Base-by-base conservation (phyloP, 2,329 filamentous ascomycete genomes). In the Trichoderma sp. region DNA sequence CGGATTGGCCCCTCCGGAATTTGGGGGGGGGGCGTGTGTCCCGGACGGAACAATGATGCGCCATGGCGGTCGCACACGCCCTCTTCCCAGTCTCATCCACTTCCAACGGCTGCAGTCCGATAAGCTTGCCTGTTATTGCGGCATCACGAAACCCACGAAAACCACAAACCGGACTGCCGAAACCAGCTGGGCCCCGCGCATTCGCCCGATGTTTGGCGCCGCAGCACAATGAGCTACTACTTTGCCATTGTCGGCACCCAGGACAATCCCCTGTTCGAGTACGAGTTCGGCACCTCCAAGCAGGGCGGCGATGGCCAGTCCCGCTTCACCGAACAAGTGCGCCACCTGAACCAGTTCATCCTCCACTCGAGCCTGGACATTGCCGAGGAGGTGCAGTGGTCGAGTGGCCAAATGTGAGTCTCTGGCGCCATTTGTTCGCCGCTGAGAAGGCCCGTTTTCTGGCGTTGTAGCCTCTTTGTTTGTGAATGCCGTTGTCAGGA, bases 261-360 rank as follows among this genome's bases (percentile, higher is more conserved):
- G 74, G 95, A 99, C 83, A 96, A 94, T 77, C 94, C 95, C 37
- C 87, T 99, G 73, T 99, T 98, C 82, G 94, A 97, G 82, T 89
- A 96, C 80, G 94, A 97, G 77, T 99, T 99, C 78, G 95, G 95
- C 74, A 97, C 94, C 45, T 97, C 93, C 48, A 97, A 97, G 80
- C 91, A 93, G 74, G 94, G 94, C 81, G 94, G 94, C 77, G 95
- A 98, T 84, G 95, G 95, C 73, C 85, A 93, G 77, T 87, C 94
- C 70, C 91, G 92, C 76, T 98, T 97, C 84, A 88, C 87, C 68
- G 92, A 97, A 72, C 90, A 96, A 75, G 91, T 94, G 65, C 89
- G 92, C 71, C 92, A 97, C 79, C 91, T 97, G 85, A 97, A 97
- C 82, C 95, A 97, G 80, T 98, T 99, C 83, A 93, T 98, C 77